Percentiles rank a stretch among this genome's conserved stretches.
These are phyloP conservation scores for Metschnikowia kunwiensis DNA, from an alignment of 805 yeast genomes.

Conservation along the genomic window DNA sequence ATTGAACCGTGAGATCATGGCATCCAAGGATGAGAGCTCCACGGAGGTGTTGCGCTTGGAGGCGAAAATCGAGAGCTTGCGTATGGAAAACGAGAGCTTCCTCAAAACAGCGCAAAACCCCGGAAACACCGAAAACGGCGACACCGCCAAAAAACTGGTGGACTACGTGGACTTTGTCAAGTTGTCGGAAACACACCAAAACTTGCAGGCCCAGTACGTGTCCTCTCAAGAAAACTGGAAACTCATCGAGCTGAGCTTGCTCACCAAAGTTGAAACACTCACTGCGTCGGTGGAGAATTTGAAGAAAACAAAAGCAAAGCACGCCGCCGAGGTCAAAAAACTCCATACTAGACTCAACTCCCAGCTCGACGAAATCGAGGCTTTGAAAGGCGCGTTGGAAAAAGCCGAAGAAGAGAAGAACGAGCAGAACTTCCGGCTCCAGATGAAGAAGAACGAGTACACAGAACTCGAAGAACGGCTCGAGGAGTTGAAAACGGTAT, in stretches of 20 bases:
- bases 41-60: conserved; percentile 60
- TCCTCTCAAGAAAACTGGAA: conserved; percentile 82
- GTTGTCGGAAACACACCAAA: conserved; percentile 47
- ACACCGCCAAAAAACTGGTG: conserved; percentile 17
- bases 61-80: conserved; percentile 61
- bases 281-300: conserved; percentile 26
- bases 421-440: conserved; percentile 19
- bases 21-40: conserved; percentile 32
- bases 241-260: conserved; percentile 66
- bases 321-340: conserved; percentile 36
- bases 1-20: conserved; percentile 29
- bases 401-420: conserved; percentile 23
- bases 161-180: conserved; percentile 43
- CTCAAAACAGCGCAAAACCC: conserved; percentile 7
- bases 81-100: conserved; percentile 55
- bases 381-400: conserved; percentile 17
- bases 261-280: conserved; percentile 42
- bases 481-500: conserved; percentile 32
- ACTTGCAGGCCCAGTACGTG: conserved; percentile 67
- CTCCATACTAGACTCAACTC: conserved; percentile 15
- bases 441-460: conserved; percentile 23
- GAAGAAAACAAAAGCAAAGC: conserved; percentile 24
- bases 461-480: conserved; percentile 28
- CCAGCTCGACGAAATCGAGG: conserved; percentile 22
- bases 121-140: background rate